phyloP scores from a whole-genome alignment of 768 basidiomycete species.

The Suillus variegatus region DNA sequence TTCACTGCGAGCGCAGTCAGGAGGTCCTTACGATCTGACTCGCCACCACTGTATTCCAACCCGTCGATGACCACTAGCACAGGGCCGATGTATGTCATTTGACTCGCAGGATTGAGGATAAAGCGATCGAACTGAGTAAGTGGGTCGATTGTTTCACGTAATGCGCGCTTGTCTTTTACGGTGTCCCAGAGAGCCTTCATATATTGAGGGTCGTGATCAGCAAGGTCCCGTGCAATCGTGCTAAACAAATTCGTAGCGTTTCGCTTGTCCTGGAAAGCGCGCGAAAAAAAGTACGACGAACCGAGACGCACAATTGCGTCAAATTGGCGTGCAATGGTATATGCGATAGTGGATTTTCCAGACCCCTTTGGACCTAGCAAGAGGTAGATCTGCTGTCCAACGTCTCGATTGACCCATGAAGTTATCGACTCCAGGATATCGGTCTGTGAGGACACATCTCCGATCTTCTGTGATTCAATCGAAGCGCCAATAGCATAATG shows the following conservation, averaged over 20 bases:
- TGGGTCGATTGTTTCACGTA: constrained; percentile 19
- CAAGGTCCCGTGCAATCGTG: constrained; percentile 35
- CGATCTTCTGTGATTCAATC: constrained; percentile 20
- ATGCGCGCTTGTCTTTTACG: constrained; percentile 24
- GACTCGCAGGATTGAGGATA: constrained; percentile 26
- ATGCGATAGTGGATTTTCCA: constrained; percentile 34
- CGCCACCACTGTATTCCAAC: constrained; percentile 31
- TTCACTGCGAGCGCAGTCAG: constrained; percentile 20
- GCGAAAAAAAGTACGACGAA: constrained; percentile 33
- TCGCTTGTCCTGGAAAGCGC: constrained; percentile 13
- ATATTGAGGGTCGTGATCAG: constrained; percentile 32
- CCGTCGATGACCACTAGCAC: constrained; percentile 38
- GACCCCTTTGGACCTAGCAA: constrained; percentile 30
- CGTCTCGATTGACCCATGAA: constrained; percentile 19
- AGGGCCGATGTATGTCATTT: constrained; percentile 29
- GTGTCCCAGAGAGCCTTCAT: constrained; percentile 16
- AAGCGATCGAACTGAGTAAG: constrained; percentile 30
- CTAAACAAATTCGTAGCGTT: constrained; percentile 30
- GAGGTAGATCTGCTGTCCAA: constrained; percentile 22
- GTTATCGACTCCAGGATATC: constrained; percentile 19
- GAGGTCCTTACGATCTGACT: constrained; percentile 18
- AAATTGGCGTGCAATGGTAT: constrained; percentile 29
- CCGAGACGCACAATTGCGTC: constrained; percentile 30
- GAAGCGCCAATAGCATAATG: constrained; percentile 23
- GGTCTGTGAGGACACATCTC: constrained; percentile 12